These are phyloP conservation scores for Neoboletus magnificus DNA, from an alignment of 768 basidiomycete genomes.

Conservation along the genomic window DNA sequence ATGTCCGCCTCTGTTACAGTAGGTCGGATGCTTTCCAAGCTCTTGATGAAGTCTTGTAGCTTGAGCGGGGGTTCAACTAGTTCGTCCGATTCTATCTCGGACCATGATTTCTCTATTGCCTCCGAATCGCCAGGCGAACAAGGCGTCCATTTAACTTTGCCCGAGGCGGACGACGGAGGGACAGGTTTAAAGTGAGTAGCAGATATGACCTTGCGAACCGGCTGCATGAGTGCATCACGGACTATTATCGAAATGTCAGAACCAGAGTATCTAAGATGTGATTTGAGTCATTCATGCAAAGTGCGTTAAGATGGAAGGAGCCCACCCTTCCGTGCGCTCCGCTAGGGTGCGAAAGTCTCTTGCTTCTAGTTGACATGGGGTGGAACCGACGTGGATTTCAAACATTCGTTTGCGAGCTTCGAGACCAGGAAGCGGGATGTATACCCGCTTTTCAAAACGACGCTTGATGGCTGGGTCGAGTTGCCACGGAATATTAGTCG, in stretches of 20 bases:
- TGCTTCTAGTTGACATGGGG: slow-evolving; percentile 76
- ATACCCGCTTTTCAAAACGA: slow-evolving; percentile 97
- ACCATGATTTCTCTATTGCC: slow-evolving; percentile 87
- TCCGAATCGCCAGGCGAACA: slow-evolving; percentile 92
- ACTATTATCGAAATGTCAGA: slow-evolving; percentile 94
- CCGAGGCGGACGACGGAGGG: slow-evolving; percentile 16
- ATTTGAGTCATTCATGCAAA: background rate
- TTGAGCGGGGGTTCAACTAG: slow-evolving; percentile 84
- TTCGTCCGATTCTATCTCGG: slow-evolving; percentile 82
- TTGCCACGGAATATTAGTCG: slow-evolving; percentile 99
- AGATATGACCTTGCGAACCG: slow-evolving; percentile 91
- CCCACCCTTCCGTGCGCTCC: slow-evolving; percentile 79
- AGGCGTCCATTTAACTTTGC: slow-evolving; percentile 75
- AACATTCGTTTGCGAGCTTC: slow-evolving; percentile 96
- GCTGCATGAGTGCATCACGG: slow-evolving; percentile 97
- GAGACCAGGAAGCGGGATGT: slow-evolving; percentile 92
- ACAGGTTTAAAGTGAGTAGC: slow-evolving; percentile 91
- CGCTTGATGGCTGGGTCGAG: slow-evolving; percentile 97
- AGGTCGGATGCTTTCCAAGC: slow-evolving; percentile 73
- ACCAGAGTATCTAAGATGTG: slow-evolving; percentile 66
- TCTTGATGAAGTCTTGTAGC: slow-evolving; percentile 77
- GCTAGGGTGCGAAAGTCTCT: slow-evolving; percentile 83
- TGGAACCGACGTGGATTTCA: slow-evolving; percentile 90
- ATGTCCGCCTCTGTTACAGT: slow-evolving; percentile 91
- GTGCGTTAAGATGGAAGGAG: background rate